Base-by-base conservation (phyloP, 257 asterid species). In the Cynanchum wilfordii region DNA sequence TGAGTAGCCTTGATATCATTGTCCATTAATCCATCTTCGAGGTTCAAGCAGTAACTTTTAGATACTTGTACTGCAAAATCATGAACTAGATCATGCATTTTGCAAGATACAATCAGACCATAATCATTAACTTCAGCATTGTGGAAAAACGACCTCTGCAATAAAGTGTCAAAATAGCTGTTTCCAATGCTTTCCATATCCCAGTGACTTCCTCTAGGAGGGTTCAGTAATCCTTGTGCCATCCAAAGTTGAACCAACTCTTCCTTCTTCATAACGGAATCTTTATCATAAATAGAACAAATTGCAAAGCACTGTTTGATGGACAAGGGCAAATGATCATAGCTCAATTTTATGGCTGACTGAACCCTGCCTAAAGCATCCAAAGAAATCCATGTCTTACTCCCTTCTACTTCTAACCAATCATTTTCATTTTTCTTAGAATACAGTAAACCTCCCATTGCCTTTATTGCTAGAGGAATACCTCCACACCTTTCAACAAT, bases 21-120 rank as follows among this genome's bases (percentile, higher is more conserved):
- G 2, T 62, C 30, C 67, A 16, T 30, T 11, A 5, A 10, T 16
- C 2, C 67, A 7, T 62, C 67, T 16, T 30, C 67, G 24, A 62
- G 7, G 1, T 4, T 30, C 4, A 62, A 16, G 45, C 67, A 62
- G 24, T 29, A 62, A 2, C 45, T 22, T 30, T 17, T 62, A 11
- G 67, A 62, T 16, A 30, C 45, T 16, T 62, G 45, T 2, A 62
- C 13, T 30, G 67, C 67, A 30, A 62, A 62, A 27, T 62, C 67
- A 17, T 62, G 67, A 7, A 62, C 67, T 0, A 62, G 67, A 30
- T 62, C 67, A 16, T 62, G 67, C 67, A 62, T 62, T 62, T 62
- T 62, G 45, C 67, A 62, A 29, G 45, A 36, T 30, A 13, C 45
- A 30, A 62, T 30, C 0, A 5, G 7, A 30, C 67, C 45, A 11